Evolutionary conservation across 148 eudicot species (phyloP).

Genomic region (Suaeda aralocaspica): DNA sequence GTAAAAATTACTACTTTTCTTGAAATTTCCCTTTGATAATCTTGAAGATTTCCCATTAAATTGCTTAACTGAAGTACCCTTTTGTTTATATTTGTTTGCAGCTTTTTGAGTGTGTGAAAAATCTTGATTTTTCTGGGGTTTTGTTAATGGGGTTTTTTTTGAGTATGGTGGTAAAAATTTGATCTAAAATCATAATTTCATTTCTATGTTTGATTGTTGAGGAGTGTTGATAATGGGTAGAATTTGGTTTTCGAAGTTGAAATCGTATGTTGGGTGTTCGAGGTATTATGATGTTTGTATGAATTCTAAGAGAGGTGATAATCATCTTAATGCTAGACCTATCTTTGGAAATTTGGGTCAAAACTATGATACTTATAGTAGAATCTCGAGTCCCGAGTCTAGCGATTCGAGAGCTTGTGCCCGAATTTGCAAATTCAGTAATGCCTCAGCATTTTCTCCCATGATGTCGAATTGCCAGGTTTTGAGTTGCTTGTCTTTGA

Average conservation of each 20-base stretch:
- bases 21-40: too few relatives aligned
- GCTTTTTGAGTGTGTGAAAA: constrained; percentile 11
- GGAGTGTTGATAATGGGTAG: constrained; percentile 56
- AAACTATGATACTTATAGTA: constrained; percentile 24
- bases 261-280: constrained; percentile 28
- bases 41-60: background rate
- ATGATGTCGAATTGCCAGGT: constrained; percentile 23
- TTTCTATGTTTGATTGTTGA: background rate
- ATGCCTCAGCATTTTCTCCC: constrained; percentile 30
- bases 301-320: constrained; percentile 17
- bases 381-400: constrained; percentile 21
- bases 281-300: constrained; percentile 14
- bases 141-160: constrained; percentile 2
- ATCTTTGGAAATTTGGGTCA: constrained; percentile 27
- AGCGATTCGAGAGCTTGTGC: constrained; percentile 23
- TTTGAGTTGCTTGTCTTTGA: constrained; percentile 26
- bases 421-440: constrained; percentile 25
- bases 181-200: background rate
- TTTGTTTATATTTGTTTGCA: constrained; percentile 2
- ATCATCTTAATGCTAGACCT: constrained; percentile 29
- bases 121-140: too few relatives aligned
- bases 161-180: background rate
- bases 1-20: too few relatives aligned
- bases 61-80: background rate
- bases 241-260: constrained; percentile 44